Evolutionary conservation across 306 rosid genomes (phyloP).

Genomic region (Luffa aegyptiaca): DNA sequence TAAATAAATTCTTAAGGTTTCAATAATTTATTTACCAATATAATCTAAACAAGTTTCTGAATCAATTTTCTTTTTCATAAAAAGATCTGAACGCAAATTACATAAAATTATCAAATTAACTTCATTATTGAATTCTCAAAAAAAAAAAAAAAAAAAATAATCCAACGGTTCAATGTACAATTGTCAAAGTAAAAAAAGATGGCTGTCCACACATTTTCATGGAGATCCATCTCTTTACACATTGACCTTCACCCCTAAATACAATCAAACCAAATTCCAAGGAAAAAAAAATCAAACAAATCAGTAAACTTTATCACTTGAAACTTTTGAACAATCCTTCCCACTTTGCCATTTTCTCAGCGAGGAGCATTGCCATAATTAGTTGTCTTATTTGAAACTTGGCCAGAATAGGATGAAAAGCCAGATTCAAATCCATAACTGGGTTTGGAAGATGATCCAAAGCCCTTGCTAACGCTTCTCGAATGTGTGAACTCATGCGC

Average conservation of each 20-base stretch:
- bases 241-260: not conserved
- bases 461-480: not conserved
- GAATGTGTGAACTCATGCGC: slow-evolving; percentile 2
- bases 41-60: too few species aligned
- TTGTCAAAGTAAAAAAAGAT: not conserved
- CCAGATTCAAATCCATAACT: not conserved
- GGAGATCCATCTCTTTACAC: not conserved
- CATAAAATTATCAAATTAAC: too few species aligned
- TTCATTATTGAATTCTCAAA: too few species aligned
- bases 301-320: not conserved
- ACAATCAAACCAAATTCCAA: not conserved
- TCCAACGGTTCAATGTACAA: not conserved
- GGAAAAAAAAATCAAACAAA: not conserved
- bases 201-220: not conserved
- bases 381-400: not conserved
- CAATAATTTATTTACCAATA: too few species aligned
- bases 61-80: too few species aligned
- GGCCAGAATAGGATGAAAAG: not conserved
- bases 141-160: too few species aligned
- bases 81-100: too few species aligned
- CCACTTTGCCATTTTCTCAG: not conserved
- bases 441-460: not conserved
- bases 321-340: not conserved
- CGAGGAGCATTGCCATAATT: not conserved
- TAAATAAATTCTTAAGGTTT: too few species aligned